A percentile compares a stretch with the other conserved stretches of the same genome.
phyloP scores from a whole-genome alignment of 129 eudicot species.

The Rutidosis leptorrhynchoides region DNA sequence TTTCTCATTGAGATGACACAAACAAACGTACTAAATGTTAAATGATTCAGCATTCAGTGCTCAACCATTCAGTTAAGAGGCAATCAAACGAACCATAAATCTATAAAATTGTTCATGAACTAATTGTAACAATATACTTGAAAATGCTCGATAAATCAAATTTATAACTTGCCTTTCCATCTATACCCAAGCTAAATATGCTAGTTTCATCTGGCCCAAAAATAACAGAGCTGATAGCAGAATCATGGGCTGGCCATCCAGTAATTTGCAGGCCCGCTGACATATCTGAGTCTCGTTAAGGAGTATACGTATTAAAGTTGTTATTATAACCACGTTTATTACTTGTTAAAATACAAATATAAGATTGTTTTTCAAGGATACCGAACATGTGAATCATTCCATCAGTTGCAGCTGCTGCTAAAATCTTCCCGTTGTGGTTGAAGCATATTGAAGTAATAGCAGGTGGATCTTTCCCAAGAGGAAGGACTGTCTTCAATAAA shows the following conservation, averaged over 20 bases:
- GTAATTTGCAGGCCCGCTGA: conserved; percentile 94
- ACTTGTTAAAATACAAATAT: not conserved
- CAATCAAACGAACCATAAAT: too few relatives aligned
- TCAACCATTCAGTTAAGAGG: too few relatives aligned
- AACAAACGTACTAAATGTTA: too few relatives aligned
- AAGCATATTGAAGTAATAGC: conserved; percentile 90
- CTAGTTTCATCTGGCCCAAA: conserved; percentile 97
- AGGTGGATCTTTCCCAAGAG: conserved; percentile 99
- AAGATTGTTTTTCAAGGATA: conserved; percentile 51
- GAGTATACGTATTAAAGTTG: conserved; percentile 11
- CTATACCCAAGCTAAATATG: conserved; percentile 85
- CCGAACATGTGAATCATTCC: conserved; percentile 99
- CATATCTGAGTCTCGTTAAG: conserved; percentile 81
- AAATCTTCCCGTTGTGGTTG: conserved; percentile 98
- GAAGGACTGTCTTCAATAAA: conserved; percentile 93
- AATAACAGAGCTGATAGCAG: conserved; percentile 84
- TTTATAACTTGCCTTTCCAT: conserved; percentile 62
- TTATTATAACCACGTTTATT: not conserved
- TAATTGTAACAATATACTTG: not conserved
- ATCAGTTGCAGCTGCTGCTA: conserved; percentile 96
- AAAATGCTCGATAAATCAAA: not conserved
- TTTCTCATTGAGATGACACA: too few relatives aligned
- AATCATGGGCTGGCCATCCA: conserved; percentile 99
- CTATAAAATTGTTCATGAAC: not conserved
- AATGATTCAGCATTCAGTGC: too few relatives aligned